phyloP scores from a whole-genome alignment of 805 yeast species.

The Starmerella bombicola region DNA sequence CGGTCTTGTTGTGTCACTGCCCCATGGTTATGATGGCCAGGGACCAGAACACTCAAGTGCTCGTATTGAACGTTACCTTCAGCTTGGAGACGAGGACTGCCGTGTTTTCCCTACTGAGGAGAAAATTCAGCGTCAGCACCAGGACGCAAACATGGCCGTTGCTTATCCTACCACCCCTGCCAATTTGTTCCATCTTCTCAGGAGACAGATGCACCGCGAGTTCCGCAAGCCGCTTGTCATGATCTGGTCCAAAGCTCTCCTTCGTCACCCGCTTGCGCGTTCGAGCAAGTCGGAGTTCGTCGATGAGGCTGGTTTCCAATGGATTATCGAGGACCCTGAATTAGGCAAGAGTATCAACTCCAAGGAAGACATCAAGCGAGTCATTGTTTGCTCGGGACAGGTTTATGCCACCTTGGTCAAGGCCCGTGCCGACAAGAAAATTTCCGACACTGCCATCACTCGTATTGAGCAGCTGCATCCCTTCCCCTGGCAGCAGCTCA shows the following conservation, averaged over 20 bases:
- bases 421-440: constrained; percentile 65
- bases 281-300: constrained; percentile 73
- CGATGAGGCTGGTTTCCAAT: constrained; percentile 77
- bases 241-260: constrained; percentile 83
- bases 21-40: constrained; percentile 99
- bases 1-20: constrained; percentile 86
- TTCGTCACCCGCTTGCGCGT: constrained; percentile 96
- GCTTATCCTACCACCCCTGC: constrained; percentile 98
- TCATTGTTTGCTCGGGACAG: constrained; percentile 82
- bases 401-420: constrained; percentile 85
- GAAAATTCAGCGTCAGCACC: constrained; percentile 92
- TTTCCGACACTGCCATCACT: constrained; percentile 75
- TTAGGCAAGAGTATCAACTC: constrained; percentile 63
- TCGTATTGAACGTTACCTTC: constrained; percentile 92
- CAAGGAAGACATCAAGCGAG: constrained; percentile 75
- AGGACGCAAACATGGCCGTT: constrained; percentile 95
- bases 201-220: constrained; percentile 99
- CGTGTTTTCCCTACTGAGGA: constrained; percentile 83
- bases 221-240: constrained; percentile 74
- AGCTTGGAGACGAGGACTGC: constrained; percentile 90
- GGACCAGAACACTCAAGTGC: constrained; percentile 99
- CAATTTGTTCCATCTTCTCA: constrained; percentile 84
- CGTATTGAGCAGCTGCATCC: constrained; percentile 94
- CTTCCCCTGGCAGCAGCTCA: constrained; percentile 93
- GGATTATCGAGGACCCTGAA: constrained; percentile 90